A percentile compares a stretch with the other conserved stretches of the same genome.
Conservation (phyloP, 148 eudicot genomes). For the Pouteria glomerata region DNA sequence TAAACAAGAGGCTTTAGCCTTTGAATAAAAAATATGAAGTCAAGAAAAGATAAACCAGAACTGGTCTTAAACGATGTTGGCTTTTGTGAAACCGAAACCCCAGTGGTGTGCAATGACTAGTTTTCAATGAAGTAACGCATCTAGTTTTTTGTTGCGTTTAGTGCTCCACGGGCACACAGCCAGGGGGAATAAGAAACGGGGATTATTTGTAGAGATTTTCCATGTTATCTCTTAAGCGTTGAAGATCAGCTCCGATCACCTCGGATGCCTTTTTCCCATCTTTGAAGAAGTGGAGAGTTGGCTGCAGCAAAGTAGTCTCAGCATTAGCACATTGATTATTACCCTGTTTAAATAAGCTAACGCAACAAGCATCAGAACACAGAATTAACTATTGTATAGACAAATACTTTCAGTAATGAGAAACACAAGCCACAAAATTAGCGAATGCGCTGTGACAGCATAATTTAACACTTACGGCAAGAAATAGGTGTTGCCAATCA, state of each 20-base stretch:
- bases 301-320: slow-evolving; percentile 32
- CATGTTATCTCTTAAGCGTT: slow-evolving; percentile 39
- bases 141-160: neutral
- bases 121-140: neutral
- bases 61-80: too few species aligned
- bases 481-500: too few species aligned
- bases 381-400: neutral
- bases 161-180: neutral
- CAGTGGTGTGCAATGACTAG: neutral
- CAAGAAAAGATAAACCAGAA: too few species aligned
- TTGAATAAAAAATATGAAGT: too few species aligned
- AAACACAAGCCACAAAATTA: too few species aligned
- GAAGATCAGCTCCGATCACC: slow-evolving; percentile 62
- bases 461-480: too few species aligned
- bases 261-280: slow-evolving; percentile 56
- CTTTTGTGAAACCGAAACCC: neutral
- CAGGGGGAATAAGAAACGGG: neutral
- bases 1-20: too few species aligned
- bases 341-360: neutral
- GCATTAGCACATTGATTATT: neutral
- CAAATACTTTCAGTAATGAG: neutral
- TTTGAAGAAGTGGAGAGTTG: slow-evolving; percentile 57
- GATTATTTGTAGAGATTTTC: slow-evolving; percentile 50
- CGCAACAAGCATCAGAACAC: neutral
- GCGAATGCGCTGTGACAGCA: too few species aligned